Conservation (phyloP, 2,329 filamentous ascomycete genomes). For the Cladophialophora psammophila region DNA sequence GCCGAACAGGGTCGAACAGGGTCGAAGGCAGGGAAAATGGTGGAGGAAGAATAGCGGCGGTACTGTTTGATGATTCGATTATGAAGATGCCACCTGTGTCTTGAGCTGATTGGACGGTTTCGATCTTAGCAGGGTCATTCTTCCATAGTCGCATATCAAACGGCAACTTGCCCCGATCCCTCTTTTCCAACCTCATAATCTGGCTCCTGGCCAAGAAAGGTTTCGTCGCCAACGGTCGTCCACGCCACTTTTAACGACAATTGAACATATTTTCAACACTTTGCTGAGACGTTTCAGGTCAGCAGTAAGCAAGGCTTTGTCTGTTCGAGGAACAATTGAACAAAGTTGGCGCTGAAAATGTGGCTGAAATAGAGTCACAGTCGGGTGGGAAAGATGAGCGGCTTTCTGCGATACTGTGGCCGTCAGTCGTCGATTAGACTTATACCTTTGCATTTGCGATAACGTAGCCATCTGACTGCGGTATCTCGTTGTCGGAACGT, state of each 20-base stretch:
- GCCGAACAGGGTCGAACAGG: background rate
- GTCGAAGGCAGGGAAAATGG: background rate
- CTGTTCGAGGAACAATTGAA: background rate
- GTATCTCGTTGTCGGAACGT: background rate
- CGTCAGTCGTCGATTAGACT: conserved; percentile 8
- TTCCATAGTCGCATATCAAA: conserved; percentile 6
- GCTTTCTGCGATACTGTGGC: conserved; percentile 4
- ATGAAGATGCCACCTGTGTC: conserved; percentile 9
- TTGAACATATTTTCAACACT: background rate
- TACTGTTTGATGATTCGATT: conserved; percentile 1
- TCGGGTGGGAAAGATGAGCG: conserved; percentile 9
- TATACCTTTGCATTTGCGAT: background rate
- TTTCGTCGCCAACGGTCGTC: conserved; percentile 3
- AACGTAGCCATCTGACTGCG: background rate
- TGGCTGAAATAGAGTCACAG: conserved; percentile 2
- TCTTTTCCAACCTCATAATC: conserved; percentile 10
- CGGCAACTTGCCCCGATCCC: conserved; percentile 6
- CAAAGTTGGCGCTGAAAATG: conserved; percentile 1
- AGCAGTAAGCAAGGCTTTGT: background rate
- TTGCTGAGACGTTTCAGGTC: background rate
- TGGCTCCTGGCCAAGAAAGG: background rate
- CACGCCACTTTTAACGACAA: background rate
- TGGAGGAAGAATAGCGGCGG: background rate
- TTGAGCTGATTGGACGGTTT: conserved; percentile 10
- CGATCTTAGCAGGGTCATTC: conserved; percentile 6